These are phyloP conservation scores for Turritis glabra DNA, from an alignment of 345 rosid species.

Conservation along the genomic window DNA sequence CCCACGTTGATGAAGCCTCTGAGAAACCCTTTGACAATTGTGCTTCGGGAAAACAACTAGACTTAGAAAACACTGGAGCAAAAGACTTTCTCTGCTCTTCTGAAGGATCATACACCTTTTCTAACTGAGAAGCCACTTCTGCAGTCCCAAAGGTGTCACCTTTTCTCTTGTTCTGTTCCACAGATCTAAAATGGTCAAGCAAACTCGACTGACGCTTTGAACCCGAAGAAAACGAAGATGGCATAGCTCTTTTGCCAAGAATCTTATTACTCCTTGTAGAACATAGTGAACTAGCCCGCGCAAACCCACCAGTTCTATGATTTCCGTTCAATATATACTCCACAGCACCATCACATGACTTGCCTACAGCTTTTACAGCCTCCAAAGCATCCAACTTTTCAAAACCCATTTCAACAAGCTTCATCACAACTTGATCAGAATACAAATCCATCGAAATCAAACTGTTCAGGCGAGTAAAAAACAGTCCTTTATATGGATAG, in stretches of 20 bases:
- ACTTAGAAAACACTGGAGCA: constrained; percentile 6
- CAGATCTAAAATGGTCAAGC: constrained; percentile 57
- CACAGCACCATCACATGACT: constrained; percentile 54
- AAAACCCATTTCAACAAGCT: constrained; percentile 76
- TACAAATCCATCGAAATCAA: constrained; percentile 41
- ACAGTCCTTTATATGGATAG: neutral
- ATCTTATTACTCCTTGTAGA: constrained; percentile 32
- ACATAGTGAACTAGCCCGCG: constrained; percentile 37
- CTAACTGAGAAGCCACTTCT: constrained; percentile 30
- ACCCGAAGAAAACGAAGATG: constrained; percentile 30
- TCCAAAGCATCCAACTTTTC: constrained; percentile 47
- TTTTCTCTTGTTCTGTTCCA: constrained; percentile 37
- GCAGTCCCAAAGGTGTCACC: constrained; percentile 21
- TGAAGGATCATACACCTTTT: constrained; percentile 26
- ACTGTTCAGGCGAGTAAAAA: neutral
- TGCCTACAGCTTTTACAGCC: constrained; percentile 67
- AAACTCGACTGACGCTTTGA: constrained; percentile 57
- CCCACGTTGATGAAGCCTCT: constrained; percentile 58
- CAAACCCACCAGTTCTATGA: constrained; percentile 27
- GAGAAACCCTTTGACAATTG: constrained; percentile 22
- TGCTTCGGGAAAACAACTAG: constrained; percentile 20
- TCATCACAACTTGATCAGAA: constrained; percentile 42
- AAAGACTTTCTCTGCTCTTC: constrained; percentile 21
- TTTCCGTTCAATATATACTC: constrained; percentile 54
- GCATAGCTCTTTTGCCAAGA: constrained; percentile 39